These are phyloP conservation scores for Penicillium riverlandense DNA, from an alignment of 495 filamentous ascomycete species.

Conservation along the genomic window DNA sequence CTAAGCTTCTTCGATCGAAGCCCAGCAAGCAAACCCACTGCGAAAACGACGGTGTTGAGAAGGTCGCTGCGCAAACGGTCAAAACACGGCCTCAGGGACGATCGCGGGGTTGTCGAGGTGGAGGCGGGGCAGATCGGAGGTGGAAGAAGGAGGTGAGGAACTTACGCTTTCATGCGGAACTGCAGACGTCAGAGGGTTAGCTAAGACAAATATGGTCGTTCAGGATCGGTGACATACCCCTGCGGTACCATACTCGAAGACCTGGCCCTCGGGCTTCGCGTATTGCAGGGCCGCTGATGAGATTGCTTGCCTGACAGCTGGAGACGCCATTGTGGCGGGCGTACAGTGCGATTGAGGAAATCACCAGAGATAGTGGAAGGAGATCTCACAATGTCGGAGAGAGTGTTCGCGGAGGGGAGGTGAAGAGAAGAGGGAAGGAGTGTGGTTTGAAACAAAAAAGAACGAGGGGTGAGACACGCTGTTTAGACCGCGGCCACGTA, in stretches of 20 bases:
- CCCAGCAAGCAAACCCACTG: constrained; percentile 81
- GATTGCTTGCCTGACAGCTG: constrained; percentile 38
- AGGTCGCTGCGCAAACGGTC: constrained; percentile 31
- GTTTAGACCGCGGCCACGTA: constrained; percentile 6
- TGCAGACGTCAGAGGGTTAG: constrained; percentile 14
- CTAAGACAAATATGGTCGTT: not conserved
- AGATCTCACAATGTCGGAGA: not conserved
- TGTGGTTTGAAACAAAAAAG: constrained; percentile 19
- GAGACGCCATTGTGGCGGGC: constrained; percentile 39
- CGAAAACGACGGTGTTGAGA: constrained; percentile 86
- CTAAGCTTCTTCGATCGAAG: constrained; percentile 85
- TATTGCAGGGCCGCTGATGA: constrained; percentile 37
- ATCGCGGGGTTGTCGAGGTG: constrained; percentile 24
- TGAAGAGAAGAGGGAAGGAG: constrained; percentile 6
- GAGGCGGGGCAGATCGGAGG: constrained; percentile 29
- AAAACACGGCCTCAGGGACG: constrained; percentile 26
- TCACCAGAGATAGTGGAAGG: not conserved
- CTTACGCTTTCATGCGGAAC: constrained; percentile 79
- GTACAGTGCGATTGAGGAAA: constrained; percentile 8
- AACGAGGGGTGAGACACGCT: constrained; percentile 24
- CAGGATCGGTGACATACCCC: constrained; percentile 50
- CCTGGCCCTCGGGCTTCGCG: constrained; percentile 59
- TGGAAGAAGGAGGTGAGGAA: constrained; percentile 9
- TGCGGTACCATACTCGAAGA: constrained; percentile 92
- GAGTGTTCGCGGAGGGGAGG: not conserved